A percentile compares a stretch with the other conserved stretches of the same genome.
phyloP scores from a whole-genome alignment of 2,329 filamentous ascomycete genomes.

The Diaporthe aspalathi region DNA sequence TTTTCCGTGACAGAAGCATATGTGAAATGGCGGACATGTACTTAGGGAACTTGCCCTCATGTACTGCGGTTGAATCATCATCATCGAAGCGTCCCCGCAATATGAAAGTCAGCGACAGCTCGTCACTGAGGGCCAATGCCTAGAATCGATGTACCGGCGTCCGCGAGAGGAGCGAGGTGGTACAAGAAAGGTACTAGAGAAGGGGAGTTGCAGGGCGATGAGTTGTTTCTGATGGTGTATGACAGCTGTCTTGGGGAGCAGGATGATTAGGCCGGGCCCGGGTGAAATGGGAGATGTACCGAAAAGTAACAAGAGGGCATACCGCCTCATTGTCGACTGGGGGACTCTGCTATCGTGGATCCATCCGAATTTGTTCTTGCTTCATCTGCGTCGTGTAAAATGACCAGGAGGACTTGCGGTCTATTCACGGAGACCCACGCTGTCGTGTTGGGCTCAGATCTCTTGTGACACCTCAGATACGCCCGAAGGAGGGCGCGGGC shows the following conservation, averaged over 20 bases:
- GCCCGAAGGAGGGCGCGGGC: slow-evolving; percentile 2
- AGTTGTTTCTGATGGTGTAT: slow-evolving; percentile 18
- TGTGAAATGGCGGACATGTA: slow-evolving; percentile 6
- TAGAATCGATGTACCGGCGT: slow-evolving; percentile 12
- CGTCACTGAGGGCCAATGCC: slow-evolving; percentile 15
- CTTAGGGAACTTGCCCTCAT: not conserved
- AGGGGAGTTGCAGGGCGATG: slow-evolving; percentile 13
- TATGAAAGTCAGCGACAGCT: slow-evolving; percentile 28
- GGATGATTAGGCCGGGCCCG: slow-evolving; percentile 28
- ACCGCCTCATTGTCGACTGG: slow-evolving; percentile 29
- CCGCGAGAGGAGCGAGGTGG: not conserved
- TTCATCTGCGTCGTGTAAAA: slow-evolving; percentile 1
- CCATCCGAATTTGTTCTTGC: slow-evolving; percentile 26
- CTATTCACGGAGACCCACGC: slow-evolving; percentile 28
- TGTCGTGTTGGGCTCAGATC: slow-evolving; percentile 37
- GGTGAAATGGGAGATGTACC: slow-evolving; percentile 14
- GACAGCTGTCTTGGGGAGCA: slow-evolving; percentile 17
- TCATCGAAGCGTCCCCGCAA: slow-evolving; percentile 31
- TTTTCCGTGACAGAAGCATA: slow-evolving; percentile 29
- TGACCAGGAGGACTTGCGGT: slow-evolving; percentile 23
- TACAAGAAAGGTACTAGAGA: slow-evolving; percentile 28
- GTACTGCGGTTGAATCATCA: slow-evolving; percentile 26
- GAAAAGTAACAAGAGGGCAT: slow-evolving; percentile 35
- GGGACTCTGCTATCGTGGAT: slow-evolving; percentile 27
- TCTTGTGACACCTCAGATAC: slow-evolving; percentile 35